Evolutionary conservation across 2,329 filamentous ascomycete species (phyloP).

Genomic region (Aspergillus calidoustus): DNA sequence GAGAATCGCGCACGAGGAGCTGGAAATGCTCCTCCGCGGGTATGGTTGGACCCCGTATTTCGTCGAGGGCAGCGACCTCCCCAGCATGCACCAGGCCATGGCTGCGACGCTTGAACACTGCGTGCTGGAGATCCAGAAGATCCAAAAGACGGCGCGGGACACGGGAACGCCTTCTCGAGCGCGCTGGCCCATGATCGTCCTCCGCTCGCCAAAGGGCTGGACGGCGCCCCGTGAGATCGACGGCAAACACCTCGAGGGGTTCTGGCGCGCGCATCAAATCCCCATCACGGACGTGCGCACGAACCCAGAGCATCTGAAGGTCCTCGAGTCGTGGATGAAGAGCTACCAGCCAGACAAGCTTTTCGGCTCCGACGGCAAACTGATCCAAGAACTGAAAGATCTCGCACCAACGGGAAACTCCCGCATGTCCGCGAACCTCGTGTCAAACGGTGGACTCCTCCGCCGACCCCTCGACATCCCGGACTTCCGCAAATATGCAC

Average conservation of each 20-base stretch:
- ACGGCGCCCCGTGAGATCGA: constrained; percentile 74
- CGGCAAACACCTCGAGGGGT: constrained; percentile 73
- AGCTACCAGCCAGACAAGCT: constrained; percentile 74
- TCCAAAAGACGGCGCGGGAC: constrained; percentile 73
- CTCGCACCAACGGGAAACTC: constrained; percentile 68
- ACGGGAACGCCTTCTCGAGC: constrained; percentile 72
- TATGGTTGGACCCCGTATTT: constrained; percentile 83
- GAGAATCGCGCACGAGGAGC: constrained; percentile 74
- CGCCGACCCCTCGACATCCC: constrained; percentile 71
- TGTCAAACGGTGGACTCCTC: constrained; percentile 72
- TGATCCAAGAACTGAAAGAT: constrained; percentile 65
- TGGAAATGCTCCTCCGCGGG: constrained; percentile 70
- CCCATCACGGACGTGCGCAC: constrained; percentile 72
- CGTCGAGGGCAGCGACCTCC: constrained; percentile 74
- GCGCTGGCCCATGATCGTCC: constrained; percentile 77
- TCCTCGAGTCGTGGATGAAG: constrained; percentile 77
- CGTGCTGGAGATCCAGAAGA: constrained; percentile 68
- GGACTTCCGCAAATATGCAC: constrained; percentile 70
- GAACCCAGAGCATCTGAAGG: constrained; percentile 68
- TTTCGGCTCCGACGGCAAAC: constrained; percentile 65
- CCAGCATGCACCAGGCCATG: constrained; percentile 82
- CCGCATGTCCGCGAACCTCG: constrained; percentile 78
- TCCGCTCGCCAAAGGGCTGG: constrained; percentile 80
- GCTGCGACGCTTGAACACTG: constrained; percentile 75
- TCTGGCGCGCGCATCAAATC: constrained; percentile 78